A percentile compares a stretch with the other conserved stretches of the same genome.
Evolutionary conservation across 371 early-diverging fungal species (phyloP).

Genomic region (Mucor saturninus): DNA sequence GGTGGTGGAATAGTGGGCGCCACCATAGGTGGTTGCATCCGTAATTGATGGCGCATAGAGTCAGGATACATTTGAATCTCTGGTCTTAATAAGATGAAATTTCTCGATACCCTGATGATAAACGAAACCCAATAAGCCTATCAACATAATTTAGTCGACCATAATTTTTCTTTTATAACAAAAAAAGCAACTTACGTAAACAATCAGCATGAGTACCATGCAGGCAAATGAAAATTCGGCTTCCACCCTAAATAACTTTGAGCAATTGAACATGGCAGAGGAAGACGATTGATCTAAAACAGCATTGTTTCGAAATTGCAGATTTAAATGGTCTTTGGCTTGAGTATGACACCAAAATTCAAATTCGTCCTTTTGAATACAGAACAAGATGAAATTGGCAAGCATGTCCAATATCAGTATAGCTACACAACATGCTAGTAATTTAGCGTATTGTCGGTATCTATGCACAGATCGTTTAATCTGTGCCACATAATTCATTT

Average conservation of each 20-base stretch:
- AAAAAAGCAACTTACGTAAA: slow-evolving; percentile 16
- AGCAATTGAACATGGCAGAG: slow-evolving; percentile 8
- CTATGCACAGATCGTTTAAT: slow-evolving; percentile 1
- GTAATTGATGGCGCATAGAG: neutral
- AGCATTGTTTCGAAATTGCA: neutral
- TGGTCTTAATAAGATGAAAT: slow-evolving; percentile 6
- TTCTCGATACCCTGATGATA: slow-evolving; percentile 4
- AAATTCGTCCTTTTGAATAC: slow-evolving; percentile 9
- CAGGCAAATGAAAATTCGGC: slow-evolving; percentile 12
- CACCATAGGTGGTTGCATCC: too few species aligned
- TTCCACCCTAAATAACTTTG: slow-evolving; percentile 1
- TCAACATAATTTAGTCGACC: too few species aligned
- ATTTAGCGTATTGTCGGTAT: slow-evolving; percentile 12
- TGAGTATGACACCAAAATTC: neutral
- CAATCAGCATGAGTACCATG: slow-evolving; percentile 1
- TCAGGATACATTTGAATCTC: neutral
- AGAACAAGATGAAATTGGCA: slow-evolving; percentile 11
- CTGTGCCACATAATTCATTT: neutral
- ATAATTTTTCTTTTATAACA: too few species aligned
- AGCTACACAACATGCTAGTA: slow-evolving; percentile 12
- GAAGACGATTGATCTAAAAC: too few species aligned
- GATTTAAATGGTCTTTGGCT: neutral
- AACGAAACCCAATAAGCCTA: slow-evolving; percentile 9
- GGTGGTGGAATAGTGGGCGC: too few species aligned
- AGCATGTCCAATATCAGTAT: slow-evolving; percentile 7